A percentile compares a stretch with the other conserved stretches of the same genome.
Conservation (phyloP, 1,139 yeast genomes). For the Yamadazyma dendronema region DNA sequence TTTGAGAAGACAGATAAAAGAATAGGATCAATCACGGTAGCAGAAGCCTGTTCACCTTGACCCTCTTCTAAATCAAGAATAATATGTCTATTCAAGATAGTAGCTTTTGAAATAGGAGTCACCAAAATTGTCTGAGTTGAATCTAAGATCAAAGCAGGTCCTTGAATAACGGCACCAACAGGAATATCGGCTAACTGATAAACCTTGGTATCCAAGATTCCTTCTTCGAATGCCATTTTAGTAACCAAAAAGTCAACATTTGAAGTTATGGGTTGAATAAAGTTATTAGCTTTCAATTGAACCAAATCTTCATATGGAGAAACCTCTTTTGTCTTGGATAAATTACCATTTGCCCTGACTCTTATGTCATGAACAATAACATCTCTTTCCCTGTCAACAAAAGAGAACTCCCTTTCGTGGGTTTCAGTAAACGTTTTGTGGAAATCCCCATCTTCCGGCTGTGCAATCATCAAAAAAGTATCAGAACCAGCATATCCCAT, state of each 20-base stretch:
- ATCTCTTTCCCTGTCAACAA: constrained; percentile 53
- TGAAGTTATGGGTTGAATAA: background rate
- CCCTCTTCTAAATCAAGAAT: constrained; percentile 37
- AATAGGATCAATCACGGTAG: constrained; percentile 57
- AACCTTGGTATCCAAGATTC: constrained; percentile 19
- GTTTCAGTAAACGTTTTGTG: constrained; percentile 40
- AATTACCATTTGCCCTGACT: constrained; percentile 14
- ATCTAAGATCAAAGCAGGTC: constrained; percentile 86
- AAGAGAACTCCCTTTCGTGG: constrained; percentile 71
- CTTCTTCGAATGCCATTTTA: constrained; percentile 10
- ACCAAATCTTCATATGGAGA: constrained; percentile 11
- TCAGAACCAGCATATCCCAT: constrained; percentile 22
- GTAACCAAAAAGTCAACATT: constrained; percentile 3
- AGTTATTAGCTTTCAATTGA: background rate
- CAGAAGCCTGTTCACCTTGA: constrained; percentile 4
- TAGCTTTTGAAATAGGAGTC: constrained; percentile 67
- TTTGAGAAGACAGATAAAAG: constrained; percentile 76
- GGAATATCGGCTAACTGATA: constrained; percentile 49
- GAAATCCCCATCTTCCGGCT: constrained; percentile 22
- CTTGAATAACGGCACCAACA: constrained; percentile 53
- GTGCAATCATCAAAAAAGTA: constrained; percentile 16
- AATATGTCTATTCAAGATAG: constrained; percentile 52
- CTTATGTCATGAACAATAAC: constrained; percentile 19
- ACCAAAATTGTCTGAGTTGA: constrained; percentile 83
- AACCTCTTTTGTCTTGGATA: constrained; percentile 9